Evolutionary conservation across 768 basidiomycete species (phyloP).

Genomic region (Lactarius quietus): DNA sequence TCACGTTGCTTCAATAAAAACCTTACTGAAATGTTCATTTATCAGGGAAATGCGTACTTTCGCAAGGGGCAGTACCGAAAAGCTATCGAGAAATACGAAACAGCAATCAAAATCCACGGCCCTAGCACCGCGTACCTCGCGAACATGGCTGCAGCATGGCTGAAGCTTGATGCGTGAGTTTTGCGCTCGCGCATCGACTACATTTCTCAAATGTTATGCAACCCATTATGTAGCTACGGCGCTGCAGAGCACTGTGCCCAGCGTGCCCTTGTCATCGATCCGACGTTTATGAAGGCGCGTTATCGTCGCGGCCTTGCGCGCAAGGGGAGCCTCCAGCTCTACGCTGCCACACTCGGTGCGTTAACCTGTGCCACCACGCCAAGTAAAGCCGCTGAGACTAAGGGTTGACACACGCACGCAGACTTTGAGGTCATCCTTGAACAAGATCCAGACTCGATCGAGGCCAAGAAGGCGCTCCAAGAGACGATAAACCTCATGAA

Average conservation of each 20-base stretch:
- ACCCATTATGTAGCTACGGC: neutral
- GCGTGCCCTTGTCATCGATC: slow-evolving; percentile 27
- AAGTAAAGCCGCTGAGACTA: neutral
- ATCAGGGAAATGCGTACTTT: slow-evolving; percentile 46
- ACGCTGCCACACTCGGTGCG: slow-evolving; percentile 30
- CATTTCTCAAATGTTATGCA: neutral
- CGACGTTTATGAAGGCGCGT: slow-evolving; percentile 35
- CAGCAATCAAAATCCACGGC: slow-evolving; percentile 39
- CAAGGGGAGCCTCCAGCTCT: slow-evolving; percentile 29
- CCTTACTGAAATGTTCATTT: neutral
- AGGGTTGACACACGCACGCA: slow-evolving; percentile 12
- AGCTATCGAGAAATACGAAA: slow-evolving; percentile 41
- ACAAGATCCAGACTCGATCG: slow-evolving; percentile 31
- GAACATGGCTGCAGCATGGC: slow-evolving; percentile 42
- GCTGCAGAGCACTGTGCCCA: neutral
- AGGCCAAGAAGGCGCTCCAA: slow-evolving; percentile 27
- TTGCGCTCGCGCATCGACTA: neutral
- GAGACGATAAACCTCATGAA: slow-evolving; percentile 7
- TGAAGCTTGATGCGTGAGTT: slow-evolving; percentile 38
- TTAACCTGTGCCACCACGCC: neutral
- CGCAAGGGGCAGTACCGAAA: slow-evolving; percentile 36
- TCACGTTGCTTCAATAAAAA: neutral
- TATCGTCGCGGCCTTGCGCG: slow-evolving; percentile 37
- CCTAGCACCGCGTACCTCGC: slow-evolving; percentile 38
- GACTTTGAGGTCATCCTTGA: slow-evolving; percentile 32